Evolutionary conservation across 164 flowering plant genomes (phyloP).

Genomic region (Vitis rupestris): DNA sequence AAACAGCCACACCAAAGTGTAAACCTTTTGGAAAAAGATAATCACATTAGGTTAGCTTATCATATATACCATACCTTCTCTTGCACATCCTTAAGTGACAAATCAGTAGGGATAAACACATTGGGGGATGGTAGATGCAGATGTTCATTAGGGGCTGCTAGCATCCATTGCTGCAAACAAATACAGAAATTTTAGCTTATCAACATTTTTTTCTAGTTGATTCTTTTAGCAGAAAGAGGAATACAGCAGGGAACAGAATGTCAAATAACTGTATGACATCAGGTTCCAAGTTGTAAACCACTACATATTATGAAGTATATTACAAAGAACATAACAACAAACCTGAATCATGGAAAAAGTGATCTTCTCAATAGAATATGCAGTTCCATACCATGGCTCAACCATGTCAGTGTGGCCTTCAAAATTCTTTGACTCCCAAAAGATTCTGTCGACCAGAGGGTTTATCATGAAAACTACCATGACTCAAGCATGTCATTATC

Average conservation of each 20-base stretch:
- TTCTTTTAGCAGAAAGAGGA: too few species aligned
- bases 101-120: conserved; percentile 84
- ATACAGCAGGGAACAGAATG: too few species aligned
- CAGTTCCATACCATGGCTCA: conserved; percentile 97
- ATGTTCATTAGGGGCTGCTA: conserved; percentile 56
- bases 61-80: conserved; percentile 46
- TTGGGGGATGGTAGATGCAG: conserved; percentile 79
- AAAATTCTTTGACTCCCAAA: conserved; percentile 92
- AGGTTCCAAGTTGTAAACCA: neutral
- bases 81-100: conserved; percentile 54
- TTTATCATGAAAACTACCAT: conserved; percentile 1
- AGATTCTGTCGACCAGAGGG: conserved; percentile 53
- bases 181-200: neutral
- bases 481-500: neutral
- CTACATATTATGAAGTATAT: neutral
- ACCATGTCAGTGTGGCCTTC: conserved; percentile 74
- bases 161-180: conserved; percentile 74
- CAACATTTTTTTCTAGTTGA: too few species aligned
- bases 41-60: neutral
- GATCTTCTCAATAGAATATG: conserved; percentile 69
- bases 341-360: conserved; percentile 64
- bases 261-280: too few species aligned
- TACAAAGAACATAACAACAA: conserved; percentile 12
- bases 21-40: neutral
- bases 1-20: conserved; percentile 2